A percentile compares a stretch with the other conserved stretches of the same genome.
Evolutionary conservation across 768 basidiomycete species (phyloP).

Genomic region (Mycena polygramma): DNA sequence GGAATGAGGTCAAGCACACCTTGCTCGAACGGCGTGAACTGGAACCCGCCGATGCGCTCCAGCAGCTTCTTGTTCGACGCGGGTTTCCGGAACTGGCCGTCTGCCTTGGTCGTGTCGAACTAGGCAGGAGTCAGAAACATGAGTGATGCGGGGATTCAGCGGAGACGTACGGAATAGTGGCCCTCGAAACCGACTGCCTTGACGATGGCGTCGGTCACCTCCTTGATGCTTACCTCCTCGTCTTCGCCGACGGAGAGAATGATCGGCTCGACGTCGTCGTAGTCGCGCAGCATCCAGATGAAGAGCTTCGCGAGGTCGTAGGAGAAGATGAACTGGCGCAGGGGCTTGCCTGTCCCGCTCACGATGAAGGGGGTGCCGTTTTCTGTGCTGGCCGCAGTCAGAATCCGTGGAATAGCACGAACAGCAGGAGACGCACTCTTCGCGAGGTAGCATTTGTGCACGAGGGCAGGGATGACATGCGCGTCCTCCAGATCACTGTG

Average conservation of each 20-base stretch:
- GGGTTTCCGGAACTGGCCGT: conserved; percentile 97
- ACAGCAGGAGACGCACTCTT: conserved; percentile 67
- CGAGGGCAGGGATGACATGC: conserved; percentile 94
- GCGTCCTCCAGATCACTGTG: conserved; percentile 87
- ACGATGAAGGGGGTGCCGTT: conserved; percentile 89
- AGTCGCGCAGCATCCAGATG: conserved; percentile 92
- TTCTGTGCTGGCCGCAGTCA: conserved; percentile 55
- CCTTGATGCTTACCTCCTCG: conserved; percentile 93
- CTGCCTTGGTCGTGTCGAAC: conserved; percentile 89
- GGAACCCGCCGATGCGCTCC: conserved; percentile 80
- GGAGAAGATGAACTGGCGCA: conserved; percentile 99
- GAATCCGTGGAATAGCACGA: neutral
- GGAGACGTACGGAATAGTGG: conserved; percentile 71
- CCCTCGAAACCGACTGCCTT: conserved; percentile 84
- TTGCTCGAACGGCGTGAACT: conserved; percentile 92
- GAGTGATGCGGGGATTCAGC: too few species aligned
- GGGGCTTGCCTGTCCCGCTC: conserved; percentile 90
- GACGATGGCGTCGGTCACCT: conserved; percentile 92
- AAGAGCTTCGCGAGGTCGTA: conserved; percentile 94
- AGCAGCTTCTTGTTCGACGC: conserved; percentile 93
- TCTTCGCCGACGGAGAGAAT: conserved; percentile 95
- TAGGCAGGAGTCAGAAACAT: conserved; percentile 42
- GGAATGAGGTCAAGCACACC: conserved; percentile 58
- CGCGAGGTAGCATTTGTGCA: conserved; percentile 93
- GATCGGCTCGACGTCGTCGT: conserved; percentile 92